phyloP scores from a whole-genome alignment of 306 rosid species.

The Pachyrhizus erosus region DNA sequence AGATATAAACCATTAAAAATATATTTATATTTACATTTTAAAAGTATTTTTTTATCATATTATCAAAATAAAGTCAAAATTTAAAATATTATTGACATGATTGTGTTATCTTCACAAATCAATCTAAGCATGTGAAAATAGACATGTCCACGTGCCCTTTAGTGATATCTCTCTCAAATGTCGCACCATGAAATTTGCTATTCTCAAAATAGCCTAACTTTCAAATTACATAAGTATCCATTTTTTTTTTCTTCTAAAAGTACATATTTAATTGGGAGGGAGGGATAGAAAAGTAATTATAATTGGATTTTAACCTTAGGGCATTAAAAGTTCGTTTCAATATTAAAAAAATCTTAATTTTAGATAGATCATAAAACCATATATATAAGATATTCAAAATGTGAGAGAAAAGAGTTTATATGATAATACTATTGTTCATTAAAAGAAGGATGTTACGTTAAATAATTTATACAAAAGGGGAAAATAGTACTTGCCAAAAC shows the following conservation, averaged over 20 bases:
- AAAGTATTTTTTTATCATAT: background rate
- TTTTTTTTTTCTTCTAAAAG: background rate
- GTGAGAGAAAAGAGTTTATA: background rate
- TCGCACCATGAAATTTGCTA: background rate
- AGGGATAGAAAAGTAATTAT: background rate
- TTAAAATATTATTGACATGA: background rate
- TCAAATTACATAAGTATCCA: background rate
- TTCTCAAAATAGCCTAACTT: background rate
- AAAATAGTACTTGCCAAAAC: background rate
- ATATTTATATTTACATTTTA: background rate
- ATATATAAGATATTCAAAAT: background rate
- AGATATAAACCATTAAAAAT: background rate
- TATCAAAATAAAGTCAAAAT: background rate
- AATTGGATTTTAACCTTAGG: background rate
- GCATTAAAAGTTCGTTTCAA: background rate
- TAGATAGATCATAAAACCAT: background rate
- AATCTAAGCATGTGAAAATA: conserved; percentile 21
- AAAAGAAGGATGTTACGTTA: too few relatives aligned
- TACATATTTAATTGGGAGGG: background rate
- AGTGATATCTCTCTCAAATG: conserved; percentile 9
- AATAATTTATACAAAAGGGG: background rate
- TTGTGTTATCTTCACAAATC: conserved; percentile 6
- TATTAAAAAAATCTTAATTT: background rate
- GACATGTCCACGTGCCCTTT: conserved; percentile 35
- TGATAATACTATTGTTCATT: background rate